These are phyloP conservation scores for Erythrobasidium hasegawianum DNA, from an alignment of 1,284 basidiomycete species.

Conservation along the genomic window DNA sequence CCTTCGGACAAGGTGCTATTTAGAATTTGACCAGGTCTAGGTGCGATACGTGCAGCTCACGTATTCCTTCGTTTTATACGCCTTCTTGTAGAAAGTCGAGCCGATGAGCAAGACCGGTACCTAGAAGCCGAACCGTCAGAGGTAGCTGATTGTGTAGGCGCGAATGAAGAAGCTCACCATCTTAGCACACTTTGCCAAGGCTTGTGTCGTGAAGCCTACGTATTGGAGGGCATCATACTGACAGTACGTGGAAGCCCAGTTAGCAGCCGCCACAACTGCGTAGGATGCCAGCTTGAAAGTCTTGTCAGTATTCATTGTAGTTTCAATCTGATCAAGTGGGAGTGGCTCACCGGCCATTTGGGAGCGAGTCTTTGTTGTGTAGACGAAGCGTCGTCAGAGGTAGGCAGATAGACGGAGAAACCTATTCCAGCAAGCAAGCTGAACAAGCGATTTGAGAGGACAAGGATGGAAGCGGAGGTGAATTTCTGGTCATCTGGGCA, in stretches of 20 bases:
- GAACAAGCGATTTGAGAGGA: constrained; percentile 43
- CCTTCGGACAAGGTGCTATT: constrained; percentile 19
- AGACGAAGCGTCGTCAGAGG: neutral
- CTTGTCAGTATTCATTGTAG: too few species aligned
- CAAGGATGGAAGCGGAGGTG: constrained; percentile 42
- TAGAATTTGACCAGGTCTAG: too few species aligned
- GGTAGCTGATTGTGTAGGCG: too few species aligned
- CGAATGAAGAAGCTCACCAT: constrained; percentile 29
- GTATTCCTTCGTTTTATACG: constrained; percentile 38
- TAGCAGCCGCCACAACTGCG: constrained; percentile 38
- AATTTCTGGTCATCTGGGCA: constrained; percentile 39
- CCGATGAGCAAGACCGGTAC: constrained; percentile 43
- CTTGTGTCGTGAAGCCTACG: constrained; percentile 37
- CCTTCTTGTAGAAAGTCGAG: constrained; percentile 40
- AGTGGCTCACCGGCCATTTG: constrained; percentile 30
- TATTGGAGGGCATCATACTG: constrained; percentile 44
- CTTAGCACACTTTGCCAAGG: constrained; percentile 38
- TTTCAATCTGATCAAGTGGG: too few species aligned
- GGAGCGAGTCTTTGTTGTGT: constrained; percentile 1
- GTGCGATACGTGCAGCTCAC: neutral
- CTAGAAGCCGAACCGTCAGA: too few species aligned
- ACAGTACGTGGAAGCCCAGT: constrained; percentile 41
- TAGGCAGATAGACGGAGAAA: constrained; percentile 35
- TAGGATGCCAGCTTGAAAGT: constrained; percentile 33
- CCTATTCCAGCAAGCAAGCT: constrained; percentile 35